Base-by-base conservation (phyloP, 2,329 filamentous ascomycete genomes). In the Daldinia sp. region DNA sequence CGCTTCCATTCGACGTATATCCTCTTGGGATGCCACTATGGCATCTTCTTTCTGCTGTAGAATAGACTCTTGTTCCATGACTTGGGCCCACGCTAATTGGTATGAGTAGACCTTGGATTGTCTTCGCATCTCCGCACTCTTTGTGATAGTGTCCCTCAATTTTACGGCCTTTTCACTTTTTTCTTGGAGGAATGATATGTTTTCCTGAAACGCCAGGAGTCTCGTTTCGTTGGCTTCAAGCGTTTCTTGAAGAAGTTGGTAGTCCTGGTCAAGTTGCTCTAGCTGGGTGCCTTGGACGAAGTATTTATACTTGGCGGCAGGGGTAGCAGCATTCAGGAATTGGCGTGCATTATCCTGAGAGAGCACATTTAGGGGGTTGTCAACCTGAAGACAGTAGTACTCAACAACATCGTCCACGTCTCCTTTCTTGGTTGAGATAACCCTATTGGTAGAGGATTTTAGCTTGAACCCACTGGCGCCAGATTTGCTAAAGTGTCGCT, bases 331-430 rank as follows among this genome's bases (percentile, higher is more conserved):
- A 73, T 94, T 96, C 41, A 99, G 84, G 71, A 99, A 99, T 61
- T 96, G 91, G 9, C 95, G 88, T 9, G 95, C 95, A 77, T 94
- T 93, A 74, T 99, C 95, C 76, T 99, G 95, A 0, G 94, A 97
- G 15, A 99, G 83, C 5, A 98, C 91, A 62, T 96, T 98, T 80
- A 99, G 89, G 0, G 95, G 95, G 70, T 99, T 99, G 74, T 98
- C 94, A 59, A 99, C 93, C 75, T 98, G 94, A 39, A 99, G 82
- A 39, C 90, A 92, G 75, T 93, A 98, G 75, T 92, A 96, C 75
- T 99, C 95, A 39, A 93, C 89, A 48, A 99, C 94, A 68, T 97
- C 92, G 68, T 97, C 94, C 7, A 99, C 85, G 68, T 97, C 94
- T 7, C 86, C 82, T 74, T 92, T 95, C 77, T 93, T 96, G 7